These are phyloP conservation scores for Gentiana straminea DNA, from an alignment of 257 asterid genomes.

Conservation along the genomic window DNA sequence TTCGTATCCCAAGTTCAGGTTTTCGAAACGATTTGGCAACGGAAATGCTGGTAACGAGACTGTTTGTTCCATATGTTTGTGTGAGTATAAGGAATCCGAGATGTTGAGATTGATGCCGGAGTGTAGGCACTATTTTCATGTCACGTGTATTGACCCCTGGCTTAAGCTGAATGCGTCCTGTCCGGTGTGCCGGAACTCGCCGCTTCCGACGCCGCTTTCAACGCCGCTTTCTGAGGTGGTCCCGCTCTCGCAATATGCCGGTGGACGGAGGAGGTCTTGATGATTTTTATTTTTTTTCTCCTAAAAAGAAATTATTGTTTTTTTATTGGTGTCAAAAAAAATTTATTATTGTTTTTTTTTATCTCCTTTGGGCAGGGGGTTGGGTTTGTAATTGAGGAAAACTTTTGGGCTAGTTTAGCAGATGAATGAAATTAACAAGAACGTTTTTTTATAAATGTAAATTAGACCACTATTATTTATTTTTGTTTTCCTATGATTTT, in stretches of 20 bases:
- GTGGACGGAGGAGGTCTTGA: conserved; percentile 68
- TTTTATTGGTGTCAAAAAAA: no score
- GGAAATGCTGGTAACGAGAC: conserved; percentile 30
- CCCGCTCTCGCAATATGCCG: conserved; percentile 86
- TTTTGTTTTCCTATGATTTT: no score
- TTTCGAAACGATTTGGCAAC: conserved; percentile 28
- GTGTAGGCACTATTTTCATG: conserved; percentile 79
- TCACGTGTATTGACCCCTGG: conserved; percentile 90
- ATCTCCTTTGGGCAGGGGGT: neutral
- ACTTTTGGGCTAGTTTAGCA: conserved; percentile 9
- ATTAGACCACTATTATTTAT: no score
- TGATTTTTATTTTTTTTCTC: neutral
- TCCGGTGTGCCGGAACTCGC: conserved; percentile 88
- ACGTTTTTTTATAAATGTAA: no score
- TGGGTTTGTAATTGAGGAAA: conserved; percentile 6
- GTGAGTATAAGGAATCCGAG: conserved; percentile 81
- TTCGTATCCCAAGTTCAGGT: conserved; percentile 68
- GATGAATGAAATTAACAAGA: neutral
- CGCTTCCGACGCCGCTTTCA: conserved; percentile 86
- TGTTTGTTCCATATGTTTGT: conserved; percentile 72
- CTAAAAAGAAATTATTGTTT: no score
- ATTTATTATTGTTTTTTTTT: neutral
- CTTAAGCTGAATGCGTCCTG: conserved; percentile 81
- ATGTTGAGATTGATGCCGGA: conserved; percentile 88
- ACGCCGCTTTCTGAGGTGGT: conserved; percentile 96